These are phyloP conservation scores for Phytophthora multivora DNA, from an alignment of 352 stramenopile species.

Conservation along the genomic window DNA sequence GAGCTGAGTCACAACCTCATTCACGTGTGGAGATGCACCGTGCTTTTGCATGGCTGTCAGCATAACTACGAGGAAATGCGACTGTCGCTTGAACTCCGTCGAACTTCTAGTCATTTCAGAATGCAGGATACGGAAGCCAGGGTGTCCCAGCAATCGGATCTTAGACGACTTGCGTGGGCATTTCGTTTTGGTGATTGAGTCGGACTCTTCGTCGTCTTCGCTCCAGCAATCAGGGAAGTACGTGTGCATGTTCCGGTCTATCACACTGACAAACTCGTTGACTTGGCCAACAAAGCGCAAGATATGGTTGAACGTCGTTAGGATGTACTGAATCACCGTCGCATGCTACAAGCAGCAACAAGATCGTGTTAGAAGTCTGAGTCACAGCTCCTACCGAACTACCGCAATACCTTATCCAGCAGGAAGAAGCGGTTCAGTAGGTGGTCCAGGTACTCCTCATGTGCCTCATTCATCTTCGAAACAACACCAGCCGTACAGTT, in stretches of 20 bases:
- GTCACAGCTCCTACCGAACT: background rate
- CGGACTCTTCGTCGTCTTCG: background rate
- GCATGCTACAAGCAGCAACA: constrained; percentile 40
- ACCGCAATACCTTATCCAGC: constrained; percentile 58
- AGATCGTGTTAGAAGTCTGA: constrained; percentile 1
- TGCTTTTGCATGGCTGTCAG: constrained; percentile 77
- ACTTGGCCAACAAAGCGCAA: constrained; percentile 63
- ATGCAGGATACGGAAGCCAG: constrained; percentile 30
- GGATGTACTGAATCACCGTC: constrained; percentile 69
- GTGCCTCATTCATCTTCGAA: constrained; percentile 59
- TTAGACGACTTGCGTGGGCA: background rate
- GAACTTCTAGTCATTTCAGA: constrained; percentile 47
- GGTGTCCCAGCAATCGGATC: constrained; percentile 21
- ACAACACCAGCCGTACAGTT: background rate
- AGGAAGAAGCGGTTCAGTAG: constrained; percentile 77
- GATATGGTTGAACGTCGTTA: constrained; percentile 77
- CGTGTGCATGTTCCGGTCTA: constrained; percentile 50
- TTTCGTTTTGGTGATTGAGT: background rate
- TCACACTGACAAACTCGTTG: constrained; percentile 50
- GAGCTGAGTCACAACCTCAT: constrained; percentile 68
- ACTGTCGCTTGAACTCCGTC: constrained; percentile 65
- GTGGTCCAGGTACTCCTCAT: constrained; percentile 67
- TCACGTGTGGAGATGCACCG: constrained; percentile 68
- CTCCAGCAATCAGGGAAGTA: constrained; percentile 35
- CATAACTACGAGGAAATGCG: constrained; percentile 74